A percentile compares a stretch with the other conserved stretches of the same genome.
Evolutionary conservation across 75 land plant genomes (phyloP).

Genomic region (Cryptomeria japonica): DNA sequence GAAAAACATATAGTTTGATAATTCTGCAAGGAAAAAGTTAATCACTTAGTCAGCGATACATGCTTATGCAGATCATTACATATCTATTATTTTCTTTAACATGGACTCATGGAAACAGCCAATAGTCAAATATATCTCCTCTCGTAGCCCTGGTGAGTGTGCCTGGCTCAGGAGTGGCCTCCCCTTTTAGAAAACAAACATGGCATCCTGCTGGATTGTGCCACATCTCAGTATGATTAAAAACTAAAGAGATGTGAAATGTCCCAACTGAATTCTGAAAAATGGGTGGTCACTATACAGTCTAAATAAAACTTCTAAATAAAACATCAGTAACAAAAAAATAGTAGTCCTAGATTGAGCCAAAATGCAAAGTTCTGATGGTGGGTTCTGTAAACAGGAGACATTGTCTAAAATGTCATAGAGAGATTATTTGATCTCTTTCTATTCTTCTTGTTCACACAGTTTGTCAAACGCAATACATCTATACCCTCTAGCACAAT

Average conservation of each 20-base stretch:
- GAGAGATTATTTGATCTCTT: constrained; percentile 1
- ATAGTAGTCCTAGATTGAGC: background rate
- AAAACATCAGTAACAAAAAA: background rate
- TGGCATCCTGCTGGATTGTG: background rate
- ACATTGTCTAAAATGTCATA: background rate
- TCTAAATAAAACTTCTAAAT: background rate
- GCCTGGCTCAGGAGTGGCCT: background rate
- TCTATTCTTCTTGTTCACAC: background rate
- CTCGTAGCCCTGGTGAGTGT: no score
- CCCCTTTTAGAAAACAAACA: background rate
- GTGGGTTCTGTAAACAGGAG: background rate
- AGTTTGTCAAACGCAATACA: background rate
- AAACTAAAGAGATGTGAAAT: background rate
- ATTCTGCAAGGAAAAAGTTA: background rate
- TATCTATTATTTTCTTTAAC: background rate
- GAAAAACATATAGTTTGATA: background rate
- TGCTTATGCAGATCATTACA: background rate
- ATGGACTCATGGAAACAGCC: background rate
- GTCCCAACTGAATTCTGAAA: background rate
- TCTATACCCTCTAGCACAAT: constrained; percentile 32
- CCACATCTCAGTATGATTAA: background rate
- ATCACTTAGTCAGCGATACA: background rate
- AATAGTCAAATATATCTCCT: no score
- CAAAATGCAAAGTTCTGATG: no score
- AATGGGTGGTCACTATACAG: background rate